phyloP scores from a whole-genome alignment of 441 rosid species.

The Erodium texanum region DNA sequence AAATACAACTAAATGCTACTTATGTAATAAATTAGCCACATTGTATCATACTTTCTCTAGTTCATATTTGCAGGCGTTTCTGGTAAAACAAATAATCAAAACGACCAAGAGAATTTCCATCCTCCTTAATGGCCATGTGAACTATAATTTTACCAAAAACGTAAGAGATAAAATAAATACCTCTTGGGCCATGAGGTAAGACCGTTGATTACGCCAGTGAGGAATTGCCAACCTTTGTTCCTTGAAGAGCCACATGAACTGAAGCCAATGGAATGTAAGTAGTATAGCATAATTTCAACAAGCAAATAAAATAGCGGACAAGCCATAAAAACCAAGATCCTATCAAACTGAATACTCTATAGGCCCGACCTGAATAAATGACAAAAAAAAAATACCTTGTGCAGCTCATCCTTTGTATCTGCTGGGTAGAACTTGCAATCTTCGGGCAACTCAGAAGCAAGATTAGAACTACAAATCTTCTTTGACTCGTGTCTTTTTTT shows the following conservation, averaged over 20 bases:
- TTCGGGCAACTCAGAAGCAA: slow-evolving; percentile 71
- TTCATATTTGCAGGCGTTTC: not conserved
- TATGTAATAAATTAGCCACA: not conserved
- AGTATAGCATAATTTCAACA: slow-evolving; percentile 8
- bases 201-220: slow-evolving; percentile 78
- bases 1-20: not conserved
- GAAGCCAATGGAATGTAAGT: slow-evolving; percentile 22
- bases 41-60: not conserved
- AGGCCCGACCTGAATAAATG: not conserved
- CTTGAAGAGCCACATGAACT: slow-evolving; percentile 82
- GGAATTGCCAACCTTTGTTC: slow-evolving; percentile 75
- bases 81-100: not conserved
- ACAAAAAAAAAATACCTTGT: slow-evolving; percentile 45
- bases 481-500: slow-evolving; percentile 57
- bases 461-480: slow-evolving; percentile 53
- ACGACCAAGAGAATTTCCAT: not conserved
- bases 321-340: not conserved
- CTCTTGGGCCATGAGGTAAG: slow-evolving; percentile 71
- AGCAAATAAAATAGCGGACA: not conserved
- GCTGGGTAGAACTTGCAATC: slow-evolving; percentile 81
- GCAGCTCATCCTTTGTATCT: slow-evolving; percentile 87
- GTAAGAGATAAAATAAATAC: slow-evolving; percentile 26
- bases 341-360: not conserved
- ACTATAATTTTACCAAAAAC: not conserved
- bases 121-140: not conserved